A percentile compares a stretch with the other conserved stretches of the same genome.
Conservation (phyloP, 306 rosid genomes). For the Vigna trinervia region DNA sequence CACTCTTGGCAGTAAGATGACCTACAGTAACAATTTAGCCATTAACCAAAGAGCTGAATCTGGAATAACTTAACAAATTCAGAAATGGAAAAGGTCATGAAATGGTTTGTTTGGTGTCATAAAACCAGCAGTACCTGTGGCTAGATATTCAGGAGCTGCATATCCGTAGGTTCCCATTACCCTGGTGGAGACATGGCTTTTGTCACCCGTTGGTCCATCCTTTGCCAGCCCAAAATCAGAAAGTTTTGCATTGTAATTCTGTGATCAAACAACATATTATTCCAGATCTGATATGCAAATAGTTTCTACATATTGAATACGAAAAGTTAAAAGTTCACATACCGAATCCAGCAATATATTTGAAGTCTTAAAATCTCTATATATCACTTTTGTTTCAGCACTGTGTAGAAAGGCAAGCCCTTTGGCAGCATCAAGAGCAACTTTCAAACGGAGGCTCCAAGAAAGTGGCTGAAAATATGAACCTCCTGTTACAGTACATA, state of each 20-base stretch:
- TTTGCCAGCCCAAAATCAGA: constrained; percentile 76
- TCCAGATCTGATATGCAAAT: constrained; percentile 24
- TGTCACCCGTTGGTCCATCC: constrained; percentile 69
- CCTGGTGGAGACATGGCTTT: constrained; percentile 67
- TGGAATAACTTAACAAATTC: neutral
- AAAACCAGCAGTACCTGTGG: constrained; percentile 54
- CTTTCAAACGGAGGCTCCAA: constrained; percentile 73
- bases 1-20: constrained; percentile 63
- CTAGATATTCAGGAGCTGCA: constrained; percentile 75
- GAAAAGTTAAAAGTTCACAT: constrained; percentile 39
- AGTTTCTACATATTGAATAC: constrained; percentile 10
- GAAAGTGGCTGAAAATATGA: constrained; percentile 77
- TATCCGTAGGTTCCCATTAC: constrained; percentile 69
- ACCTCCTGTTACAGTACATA: constrained; percentile 56
- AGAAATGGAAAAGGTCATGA: neutral
- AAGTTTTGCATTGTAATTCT: constrained; percentile 68
- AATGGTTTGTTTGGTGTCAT: neutral
- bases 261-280: constrained; percentile 35
- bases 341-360: constrained; percentile 71
- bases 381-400: constrained; percentile 62
- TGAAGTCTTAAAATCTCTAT: constrained; percentile 73
- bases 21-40: constrained; percentile 43
- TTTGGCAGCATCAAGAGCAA: constrained; percentile 77
- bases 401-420: constrained; percentile 78
- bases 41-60: neutral